A percentile compares a stretch with the other conserved stretches of the same genome.
Conservation (phyloP, 768 basidiomycete species). For the Suillus fuscotomentosus region DNA sequence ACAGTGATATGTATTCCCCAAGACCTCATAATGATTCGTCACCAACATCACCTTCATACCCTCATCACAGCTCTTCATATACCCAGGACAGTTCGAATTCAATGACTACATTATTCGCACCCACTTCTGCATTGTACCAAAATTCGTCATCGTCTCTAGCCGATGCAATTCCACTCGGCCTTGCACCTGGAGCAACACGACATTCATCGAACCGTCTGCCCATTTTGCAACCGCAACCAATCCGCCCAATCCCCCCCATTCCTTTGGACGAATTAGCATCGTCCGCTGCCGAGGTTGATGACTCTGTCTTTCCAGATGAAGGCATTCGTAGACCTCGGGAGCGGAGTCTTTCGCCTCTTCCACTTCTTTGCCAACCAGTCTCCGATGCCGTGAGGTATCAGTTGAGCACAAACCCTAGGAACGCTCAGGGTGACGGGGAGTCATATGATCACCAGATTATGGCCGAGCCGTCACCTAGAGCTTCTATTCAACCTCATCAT, state of each 20-base stretch:
- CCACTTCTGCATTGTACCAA: constrained; percentile 19
- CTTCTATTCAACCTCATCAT: constrained; percentile 1
- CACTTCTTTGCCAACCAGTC: constrained; percentile 33
- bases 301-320: constrained; percentile 1
- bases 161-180: constrained; percentile 18
- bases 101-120: constrained; percentile 18
- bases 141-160: constrained; percentile 26
- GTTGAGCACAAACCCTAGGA: constrained; percentile 10
- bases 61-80: constrained; percentile 19
- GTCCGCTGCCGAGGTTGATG: constrained; percentile 16
- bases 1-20: constrained; percentile 19
- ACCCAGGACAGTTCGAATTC: constrained; percentile 22
- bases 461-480: constrained; percentile 2
- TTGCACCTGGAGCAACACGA: constrained; percentile 18
- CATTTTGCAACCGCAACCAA: constrained; percentile 33
- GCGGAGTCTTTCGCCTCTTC: constrained; percentile 26
- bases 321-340: constrained; percentile 5
- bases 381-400: constrained; percentile 32
- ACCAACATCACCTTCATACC: constrained; percentile 14
- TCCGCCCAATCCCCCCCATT: constrained; percentile 33
- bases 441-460: not conserved
- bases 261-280: constrained; percentile 28
- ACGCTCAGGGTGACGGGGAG: not conserved
- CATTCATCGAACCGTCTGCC: constrained; percentile 18
- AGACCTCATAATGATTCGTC: constrained; percentile 4